Evolutionary conservation across 768 basidiomycete species (phyloP), one percentile per base, ranked within the genome.

Genomic region (Kwoniella botswanensis): DNA sequence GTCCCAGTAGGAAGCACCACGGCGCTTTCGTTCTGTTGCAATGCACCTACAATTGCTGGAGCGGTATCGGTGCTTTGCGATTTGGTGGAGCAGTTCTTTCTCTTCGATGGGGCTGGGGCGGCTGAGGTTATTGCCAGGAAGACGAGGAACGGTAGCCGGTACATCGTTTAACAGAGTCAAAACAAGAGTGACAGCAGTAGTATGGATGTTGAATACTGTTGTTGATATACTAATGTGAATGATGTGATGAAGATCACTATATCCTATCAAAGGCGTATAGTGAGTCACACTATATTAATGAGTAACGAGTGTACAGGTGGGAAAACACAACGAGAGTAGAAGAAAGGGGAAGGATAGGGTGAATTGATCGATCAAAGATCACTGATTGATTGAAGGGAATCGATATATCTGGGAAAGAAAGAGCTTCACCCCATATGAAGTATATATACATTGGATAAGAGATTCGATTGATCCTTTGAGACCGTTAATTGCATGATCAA

Each of bases 101-200:
- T 17, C 3, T 35, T 21, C 4, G 35, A 35, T 35, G 35, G 35
- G 21, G 68, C 54, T 12, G 68, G 68, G 3, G 68, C 68, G 10
- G 68, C 68, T 22, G 43, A n/a, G 42, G 41, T 46, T 44, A 64
- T 50, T 4, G 54, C 22, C 13, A 71, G 60, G 21, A 71, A 21
- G n/a, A 65, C 60, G 55, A 71, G 71, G 55, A 71, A 29, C 12
- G 59, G 43, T 42, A 63, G 18, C 35, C 63, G 60, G 46, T 50
- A 50, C 46, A 50, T 50, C 35, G 35, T 35, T 35, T 1, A 35
- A 35, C 35, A 35, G 35, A 35, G 35, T 35, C 35, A 35, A 35
- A 9, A 35, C 35, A 1, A 35, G 35, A 35, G 35, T 35, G 4
- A 35, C 0, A 35, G 6, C 35, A 0, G 35, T 35, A 35, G 35